Base-by-base conservation (phyloP, 495 filamentous ascomycete genomes). In the Cetradonia linearis region DNA sequence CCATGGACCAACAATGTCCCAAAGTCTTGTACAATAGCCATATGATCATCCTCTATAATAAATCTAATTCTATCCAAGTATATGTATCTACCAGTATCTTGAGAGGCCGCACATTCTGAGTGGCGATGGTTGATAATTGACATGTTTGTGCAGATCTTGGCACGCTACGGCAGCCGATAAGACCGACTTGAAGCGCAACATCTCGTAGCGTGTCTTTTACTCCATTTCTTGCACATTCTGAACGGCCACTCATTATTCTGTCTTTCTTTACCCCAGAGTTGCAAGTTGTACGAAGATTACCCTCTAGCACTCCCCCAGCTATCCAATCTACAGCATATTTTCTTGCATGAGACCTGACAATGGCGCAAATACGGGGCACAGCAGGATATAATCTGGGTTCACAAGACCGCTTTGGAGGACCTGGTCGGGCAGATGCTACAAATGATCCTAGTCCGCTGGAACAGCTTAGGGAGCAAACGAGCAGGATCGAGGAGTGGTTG, bases 361-460 rank as follows among this genome's bases (percentile, higher is more conserved):
- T 96, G 92, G 86, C 92, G 73, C 92, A 96, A 75, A 93, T 97
- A 74, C 83, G 92, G 79, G 93, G 92, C 72, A 95, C 89, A 63
- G 91, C 92, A 66, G 88, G 88, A 73, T 98, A 96, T 75, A 92
- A 96, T 73, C 85, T 97, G 68, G 89, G 87, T 63, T 80, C 83
- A 66, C 84, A 85, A 66, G 83, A 80, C 69, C 80, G 84, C 56
- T 93, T 92, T 66, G 86, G 86, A 44, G 81, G 78, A 34, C 79
- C 83, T 50, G 75, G 79, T 67, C 74, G 82, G 70, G 76, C 76
- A 70, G 79, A 82, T 67, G 77, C 81, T 62, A 76, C 81, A 60
- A 81, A 76, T 73, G 88, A 93, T 66, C 85, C 88, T 33, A 92
- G 88, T 75, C 87, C 93, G 53, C 83, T 98, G 52, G 94, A 96